These are phyloP conservation scores for Fraxinus platypoda DNA, from an alignment of 305 asterid genomes.

Conservation along the genomic window DNA sequence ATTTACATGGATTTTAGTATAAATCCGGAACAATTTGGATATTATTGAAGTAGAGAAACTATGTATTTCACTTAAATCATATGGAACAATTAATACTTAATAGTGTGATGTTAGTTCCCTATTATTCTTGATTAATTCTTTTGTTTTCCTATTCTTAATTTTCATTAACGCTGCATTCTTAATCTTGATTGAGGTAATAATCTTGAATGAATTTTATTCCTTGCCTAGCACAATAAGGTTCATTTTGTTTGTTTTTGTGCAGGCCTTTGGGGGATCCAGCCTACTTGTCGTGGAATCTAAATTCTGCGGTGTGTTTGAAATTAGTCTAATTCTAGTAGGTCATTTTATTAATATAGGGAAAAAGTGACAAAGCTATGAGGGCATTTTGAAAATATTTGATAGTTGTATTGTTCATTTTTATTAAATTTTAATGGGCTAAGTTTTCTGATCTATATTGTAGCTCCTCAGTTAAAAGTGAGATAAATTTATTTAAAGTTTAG, in stretches of 20 bases:
- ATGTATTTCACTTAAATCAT: too few relatives aligned
- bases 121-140: not conserved
- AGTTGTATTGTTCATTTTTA: not conserved
- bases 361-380: not conserved
- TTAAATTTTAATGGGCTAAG: too few relatives aligned
- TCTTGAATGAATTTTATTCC: not conserved
- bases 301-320: slow-evolving; percentile 23
- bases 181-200: not conserved
- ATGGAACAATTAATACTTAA: not conserved
- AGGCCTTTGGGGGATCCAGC: slow-evolving; percentile 87
- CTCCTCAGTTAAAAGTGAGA: too few relatives aligned
- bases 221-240: not conserved
- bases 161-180: not conserved
- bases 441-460: too few relatives aligned
- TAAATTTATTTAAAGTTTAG: too few relatives aligned
- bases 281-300: slow-evolving; percentile 76
- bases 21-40: too few relatives aligned
- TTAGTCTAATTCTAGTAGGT: not conserved
- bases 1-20: too few relatives aligned
- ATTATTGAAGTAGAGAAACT: too few relatives aligned
- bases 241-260: slow-evolving; percentile 21
- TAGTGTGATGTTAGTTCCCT: not conserved
- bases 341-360: not conserved
- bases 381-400: not conserved
- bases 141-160: not conserved